Percentiles rank a stretch among this genome's conserved stretches.
Conservation (phyloP, 441 rosid species). For the Arabidopsis lyrata region DNA sequence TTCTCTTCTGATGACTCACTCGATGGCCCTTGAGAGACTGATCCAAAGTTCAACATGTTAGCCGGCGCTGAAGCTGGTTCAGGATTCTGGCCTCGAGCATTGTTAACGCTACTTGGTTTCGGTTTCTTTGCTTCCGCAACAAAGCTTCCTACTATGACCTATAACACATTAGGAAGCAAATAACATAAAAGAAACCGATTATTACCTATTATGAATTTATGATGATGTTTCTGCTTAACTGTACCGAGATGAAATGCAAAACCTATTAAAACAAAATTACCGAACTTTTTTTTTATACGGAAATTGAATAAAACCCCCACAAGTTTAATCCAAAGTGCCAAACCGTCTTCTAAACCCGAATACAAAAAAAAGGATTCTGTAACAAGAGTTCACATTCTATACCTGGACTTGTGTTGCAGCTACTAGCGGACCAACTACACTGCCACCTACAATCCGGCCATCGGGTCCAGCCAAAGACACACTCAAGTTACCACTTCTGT, state of each 20-base stretch:
- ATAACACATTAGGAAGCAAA: slow-evolving; percentile 20
- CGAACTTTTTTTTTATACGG: too few species aligned
- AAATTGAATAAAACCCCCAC: too few species aligned
- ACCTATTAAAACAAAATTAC: not conserved
- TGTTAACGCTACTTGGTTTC: slow-evolving; percentile 25
- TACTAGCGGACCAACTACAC: slow-evolving; percentile 68
- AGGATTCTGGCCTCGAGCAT: slow-evolving; percentile 47
- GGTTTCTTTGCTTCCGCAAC: slow-evolving; percentile 66
- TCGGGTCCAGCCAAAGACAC: slow-evolving; percentile 82
- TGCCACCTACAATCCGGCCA: slow-evolving; percentile 83
- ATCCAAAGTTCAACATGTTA: slow-evolving; percentile 66
- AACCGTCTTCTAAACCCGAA: not conserved
- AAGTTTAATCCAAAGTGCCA: not conserved
- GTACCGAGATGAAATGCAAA: not conserved
- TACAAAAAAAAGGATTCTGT: not conserved
- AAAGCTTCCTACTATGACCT: slow-evolving; percentile 94
- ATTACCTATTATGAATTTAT: not conserved
- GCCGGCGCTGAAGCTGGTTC: slow-evolving; percentile 59
- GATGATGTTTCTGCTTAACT: not conserved
- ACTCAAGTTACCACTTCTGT: slow-evolving; percentile 63
- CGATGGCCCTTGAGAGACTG: slow-evolving; percentile 73
- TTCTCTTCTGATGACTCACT: slow-evolving; percentile 82
- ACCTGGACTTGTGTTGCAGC: slow-evolving; percentile 96
- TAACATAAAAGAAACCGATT: not conserved
- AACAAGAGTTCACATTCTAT: slow-evolving; percentile 10